Percentiles rank a stretch among this genome's conserved stretches.
These are phyloP conservation scores for Ophiostoma quercus DNA, from an alignment of 2,329 filamentous ascomycete genomes.

Conservation along the genomic window DNA sequence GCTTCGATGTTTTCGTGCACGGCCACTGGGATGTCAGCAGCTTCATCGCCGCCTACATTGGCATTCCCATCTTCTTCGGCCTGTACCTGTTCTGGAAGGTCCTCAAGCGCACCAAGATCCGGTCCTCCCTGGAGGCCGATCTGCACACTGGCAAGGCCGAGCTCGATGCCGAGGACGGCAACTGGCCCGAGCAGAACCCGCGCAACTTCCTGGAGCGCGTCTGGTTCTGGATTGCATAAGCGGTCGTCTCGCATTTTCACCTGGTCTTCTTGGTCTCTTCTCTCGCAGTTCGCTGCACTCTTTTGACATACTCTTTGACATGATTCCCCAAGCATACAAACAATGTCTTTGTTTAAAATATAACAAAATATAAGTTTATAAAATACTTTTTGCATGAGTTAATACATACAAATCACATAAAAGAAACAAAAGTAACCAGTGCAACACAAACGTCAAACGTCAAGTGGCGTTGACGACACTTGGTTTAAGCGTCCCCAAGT, in stretches of 20 bases:
- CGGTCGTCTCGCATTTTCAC: background rate
- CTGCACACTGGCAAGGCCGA: conserved; percentile 57
- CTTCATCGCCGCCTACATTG: conserved; percentile 64
- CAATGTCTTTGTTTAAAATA: background rate
- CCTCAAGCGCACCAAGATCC: conserved; percentile 38
- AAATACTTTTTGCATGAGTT: background rate
- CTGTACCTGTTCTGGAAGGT: conserved; percentile 60
- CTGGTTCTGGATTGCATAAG: conserved; percentile 45
- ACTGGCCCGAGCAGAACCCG: conserved; percentile 38
- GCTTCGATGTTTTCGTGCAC: conserved; percentile 67
- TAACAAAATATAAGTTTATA: background rate
- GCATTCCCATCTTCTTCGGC: conserved; percentile 54
- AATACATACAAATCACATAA: too few relatives aligned
- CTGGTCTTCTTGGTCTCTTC: background rate
- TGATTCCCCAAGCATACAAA: background rate
- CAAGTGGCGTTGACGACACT: background rate
- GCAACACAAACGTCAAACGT: background rate
- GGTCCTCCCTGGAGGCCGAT: conserved; percentile 47
- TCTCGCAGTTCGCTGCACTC: background rate
- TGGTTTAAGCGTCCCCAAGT: background rate
- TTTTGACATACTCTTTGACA: background rate
- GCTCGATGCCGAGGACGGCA: conserved; percentile 44
- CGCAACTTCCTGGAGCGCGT: conserved; percentile 48
- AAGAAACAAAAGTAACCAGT: background rate
- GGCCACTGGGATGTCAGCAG: conserved; percentile 35